phyloP scores from a whole-genome alignment of 2,329 filamentous ascomycete species.

The Kalaharituber pfeilii region DNA sequence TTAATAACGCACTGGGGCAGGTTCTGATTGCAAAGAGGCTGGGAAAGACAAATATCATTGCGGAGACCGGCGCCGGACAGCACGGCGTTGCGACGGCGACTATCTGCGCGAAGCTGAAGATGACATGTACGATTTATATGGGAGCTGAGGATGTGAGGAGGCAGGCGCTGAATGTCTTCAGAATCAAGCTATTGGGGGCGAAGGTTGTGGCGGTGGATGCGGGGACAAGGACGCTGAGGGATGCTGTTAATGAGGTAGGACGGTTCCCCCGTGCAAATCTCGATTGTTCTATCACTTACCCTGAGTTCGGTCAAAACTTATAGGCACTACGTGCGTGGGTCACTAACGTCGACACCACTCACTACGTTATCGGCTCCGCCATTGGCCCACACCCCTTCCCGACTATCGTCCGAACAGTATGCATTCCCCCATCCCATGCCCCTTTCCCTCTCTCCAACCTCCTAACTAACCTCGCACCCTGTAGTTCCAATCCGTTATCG shows the following conservation, averaged over 20 bases:
- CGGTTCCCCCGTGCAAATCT: not conserved
- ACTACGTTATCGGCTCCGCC: constrained; percentile 95
- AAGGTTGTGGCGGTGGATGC: constrained; percentile 85
- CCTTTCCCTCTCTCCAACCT: too few species aligned
- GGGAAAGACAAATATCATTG: constrained; percentile 93
- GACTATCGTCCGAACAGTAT: constrained; percentile 67
- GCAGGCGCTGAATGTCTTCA: constrained; percentile 94
- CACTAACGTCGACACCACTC: constrained; percentile 75
- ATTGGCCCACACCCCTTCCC: constrained; percentile 97
- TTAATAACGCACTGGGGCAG: constrained; percentile 95
- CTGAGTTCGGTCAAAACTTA: too few species aligned
- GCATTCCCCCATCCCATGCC: constrained; percentile 2
- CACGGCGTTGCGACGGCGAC: constrained; percentile 96
- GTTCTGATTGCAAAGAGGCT: constrained; percentile 68
- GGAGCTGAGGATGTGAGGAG: constrained; percentile 91
- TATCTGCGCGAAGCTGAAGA: constrained; percentile 92
- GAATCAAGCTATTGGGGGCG: constrained; percentile 89
- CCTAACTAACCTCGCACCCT: constrained; percentile 6
- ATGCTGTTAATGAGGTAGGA: constrained; percentile 25
- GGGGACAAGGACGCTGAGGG: constrained; percentile 44
- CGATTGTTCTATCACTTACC: not conserved
- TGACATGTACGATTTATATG: constrained; percentile 98
- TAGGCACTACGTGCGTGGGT: constrained; percentile 93
- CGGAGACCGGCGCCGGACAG: constrained; percentile 92
- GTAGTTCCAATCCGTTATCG: constrained; percentile 83